Evolutionary conservation across 345 rosid species (phyloP).

Genomic region (Brassica cretica): DNA sequence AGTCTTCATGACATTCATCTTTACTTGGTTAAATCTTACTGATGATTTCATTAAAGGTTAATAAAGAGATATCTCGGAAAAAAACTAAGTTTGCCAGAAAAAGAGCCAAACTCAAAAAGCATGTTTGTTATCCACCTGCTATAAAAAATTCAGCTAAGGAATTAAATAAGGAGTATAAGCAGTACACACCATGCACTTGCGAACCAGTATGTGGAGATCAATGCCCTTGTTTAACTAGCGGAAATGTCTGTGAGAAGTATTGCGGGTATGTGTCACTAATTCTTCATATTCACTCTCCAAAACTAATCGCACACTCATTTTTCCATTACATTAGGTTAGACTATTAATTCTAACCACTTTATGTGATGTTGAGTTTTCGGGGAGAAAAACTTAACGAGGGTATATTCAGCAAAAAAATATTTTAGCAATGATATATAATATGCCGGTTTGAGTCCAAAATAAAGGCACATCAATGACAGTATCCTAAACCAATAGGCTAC

Average conservation of each 20-base stretch:
- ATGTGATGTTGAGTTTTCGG: not conserved
- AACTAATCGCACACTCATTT: not conserved
- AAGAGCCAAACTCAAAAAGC: conserved; percentile 67
- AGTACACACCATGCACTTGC: conserved; percentile 91
- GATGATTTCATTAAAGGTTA: conserved; percentile 16
- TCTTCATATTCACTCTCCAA: not conserved
- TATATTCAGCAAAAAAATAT: no score
- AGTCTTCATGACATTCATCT: conserved; percentile 3
- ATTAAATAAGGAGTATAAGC: conserved; percentile 59
- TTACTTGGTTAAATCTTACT: not conserved
- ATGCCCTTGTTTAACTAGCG: conserved; percentile 67
- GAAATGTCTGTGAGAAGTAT: conserved; percentile 92
- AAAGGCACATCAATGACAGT: not conserved
- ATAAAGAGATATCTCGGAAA: conserved; percentile 17
- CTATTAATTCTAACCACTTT: not conserved
- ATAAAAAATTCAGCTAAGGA: conserved; percentile 73
- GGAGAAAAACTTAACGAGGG: not conserved
- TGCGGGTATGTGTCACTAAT: conserved; percentile 78
- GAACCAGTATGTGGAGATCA: conserved; percentile 75
- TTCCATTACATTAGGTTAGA: not conserved
- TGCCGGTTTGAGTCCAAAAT: not conserved
- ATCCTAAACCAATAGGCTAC: not conserved
- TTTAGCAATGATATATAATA: not conserved
- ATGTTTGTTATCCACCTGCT: conserved; percentile 73
- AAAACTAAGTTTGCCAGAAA: conserved; percentile 57